Evolutionary conservation across 106 monocot genomes (phyloP).

Genomic region (Platanthera guangdongensis): DNA sequence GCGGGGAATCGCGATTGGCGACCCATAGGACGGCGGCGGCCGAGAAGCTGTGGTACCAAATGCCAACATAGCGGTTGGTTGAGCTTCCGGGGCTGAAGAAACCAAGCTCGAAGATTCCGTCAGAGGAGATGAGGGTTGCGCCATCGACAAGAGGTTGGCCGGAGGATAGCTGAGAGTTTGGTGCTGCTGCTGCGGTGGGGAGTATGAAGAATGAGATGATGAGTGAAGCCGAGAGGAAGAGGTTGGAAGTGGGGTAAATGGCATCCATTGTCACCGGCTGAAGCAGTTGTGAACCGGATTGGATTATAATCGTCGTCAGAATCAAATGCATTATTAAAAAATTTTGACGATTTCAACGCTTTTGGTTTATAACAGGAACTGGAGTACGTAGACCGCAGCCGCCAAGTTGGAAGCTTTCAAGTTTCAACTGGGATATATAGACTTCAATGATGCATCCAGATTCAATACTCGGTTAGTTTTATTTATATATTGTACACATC

Average conservation of each 20-base stretch:
- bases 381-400: neutral
- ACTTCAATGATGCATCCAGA: no score
- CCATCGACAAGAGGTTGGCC: conserved; percentile 9
- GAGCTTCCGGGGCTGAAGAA: conserved; percentile 37
- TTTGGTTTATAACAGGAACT: neutral
- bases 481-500: no score
- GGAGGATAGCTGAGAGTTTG: neutral
- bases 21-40: conserved; percentile 38
- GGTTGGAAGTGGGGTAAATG: neutral
- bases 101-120: conserved; percentile 23
- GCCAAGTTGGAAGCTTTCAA: neutral
- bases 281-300: neutral
- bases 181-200: neutral
- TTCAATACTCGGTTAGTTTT: no score
- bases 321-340: neutral
- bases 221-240: neutral
- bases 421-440: no score
- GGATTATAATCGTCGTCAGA: neutral
- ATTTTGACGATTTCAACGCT: neutral
- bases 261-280: neutral
- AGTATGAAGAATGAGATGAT: neutral
- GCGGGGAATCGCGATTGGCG: conserved; percentile 41
- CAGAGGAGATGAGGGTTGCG: conserved; percentile 23
- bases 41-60: conserved; percentile 39
- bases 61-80: conserved; percentile 28